Base-by-base conservation (phyloP, 768 basidiomycete species). In the Steccherinum ochraceum region DNA sequence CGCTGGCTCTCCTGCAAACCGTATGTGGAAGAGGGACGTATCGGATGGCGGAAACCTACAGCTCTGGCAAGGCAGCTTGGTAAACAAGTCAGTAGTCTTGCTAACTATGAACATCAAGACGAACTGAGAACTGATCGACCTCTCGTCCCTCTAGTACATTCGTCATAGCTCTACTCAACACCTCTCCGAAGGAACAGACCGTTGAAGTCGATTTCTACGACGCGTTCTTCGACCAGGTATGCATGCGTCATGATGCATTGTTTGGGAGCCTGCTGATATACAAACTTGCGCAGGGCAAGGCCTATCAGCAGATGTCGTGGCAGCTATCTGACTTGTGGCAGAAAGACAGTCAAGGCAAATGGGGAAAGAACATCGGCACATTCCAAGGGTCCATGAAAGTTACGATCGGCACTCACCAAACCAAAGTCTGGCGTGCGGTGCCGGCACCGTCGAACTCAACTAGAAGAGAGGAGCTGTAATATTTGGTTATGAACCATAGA, bases 131-230 rank as follows among this genome's bases (percentile, higher is more conserved):
- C 30, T n/a, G n/a, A 4, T 41, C 24, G 35, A 13, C 44, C 25
- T 12, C 19, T 27, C 26, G 2, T n/a, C n/a, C n/a, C n/a, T n/a
- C n/a, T 26, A 64, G 64, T 50, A 45, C 53, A 39, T 66, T 65
- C 42, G 68, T 69, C 24, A 58, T 69, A 24, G 69, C 69, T 11
- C 56, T 72, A 3, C 48, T 70, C 40, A 72, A 71, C 56, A 67
- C 68, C 3, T 62, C 65, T 1, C 61, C 65, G 0, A 51, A 60
- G 12, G 51, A 58, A 10, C 64, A 68, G 50, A 65, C 60, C 1
- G 61, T 65, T 10, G 53, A 59, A 30, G 52, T 70, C 26, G 49
- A 58, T 12, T 58, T 69, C 40, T 49, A 50, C 4, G 69, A 72
- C 50, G 63, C 67, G 42, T 70, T 70, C 53, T 58, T 60, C 44